Evolutionary conservation across 495 filamentous ascomycete species (phyloP), one percentile per base, ranked within the genome.

Genomic region (Pyrenopolyporus hunteri): DNA sequence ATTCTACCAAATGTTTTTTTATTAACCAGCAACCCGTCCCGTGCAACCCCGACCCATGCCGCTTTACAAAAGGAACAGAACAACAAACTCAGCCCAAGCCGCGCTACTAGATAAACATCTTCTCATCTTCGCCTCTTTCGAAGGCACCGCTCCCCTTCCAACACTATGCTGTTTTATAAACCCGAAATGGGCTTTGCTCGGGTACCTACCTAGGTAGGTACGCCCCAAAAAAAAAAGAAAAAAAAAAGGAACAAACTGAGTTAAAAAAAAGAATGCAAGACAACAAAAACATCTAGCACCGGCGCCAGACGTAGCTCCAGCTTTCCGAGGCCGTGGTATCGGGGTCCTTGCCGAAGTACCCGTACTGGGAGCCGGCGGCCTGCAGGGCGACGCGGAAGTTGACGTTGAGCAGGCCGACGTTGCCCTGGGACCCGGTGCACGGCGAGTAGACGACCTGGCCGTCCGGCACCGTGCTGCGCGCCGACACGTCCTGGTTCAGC

Each of bases 241-340:
- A 9, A 46, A 29, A 7, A 29, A 13, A 35, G 9, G 19, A 10
- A 23, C 16, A 32, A 13, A 37, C n/a, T n/a, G n/a, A n/a, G n/a
- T n/a, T n/a, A n/a, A n/a, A 14, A 8, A 46, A 37, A 59, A 35
- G 1, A 39, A 11, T 13, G 3, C 23, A 14, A 11, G 10, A 9
- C 20, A 14, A 13, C 10, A 61, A 28, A 20, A 13, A n/a, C 10
- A 31, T 29, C 62, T 70, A 79, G 57, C 76, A 79, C 51, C 66
- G 59, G 32, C 76, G 60, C 76, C 76, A 79, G 54, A 77, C 71
- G 19, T 77, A 69, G 16, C 70, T 68, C 76, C 72, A 77, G 47
- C 59, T 73, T 67, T 79, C 74, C 1, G 66, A 62, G 6, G 65
- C 47, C 6, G 66, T 44, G 2, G 56, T 61, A 42, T 67, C 48